A percentile compares a stretch with the other conserved stretches of the same genome.
phyloP scores from a whole-genome alignment of 768 basidiomycete genomes.

The Brasilioporus rufonigricans region DNA sequence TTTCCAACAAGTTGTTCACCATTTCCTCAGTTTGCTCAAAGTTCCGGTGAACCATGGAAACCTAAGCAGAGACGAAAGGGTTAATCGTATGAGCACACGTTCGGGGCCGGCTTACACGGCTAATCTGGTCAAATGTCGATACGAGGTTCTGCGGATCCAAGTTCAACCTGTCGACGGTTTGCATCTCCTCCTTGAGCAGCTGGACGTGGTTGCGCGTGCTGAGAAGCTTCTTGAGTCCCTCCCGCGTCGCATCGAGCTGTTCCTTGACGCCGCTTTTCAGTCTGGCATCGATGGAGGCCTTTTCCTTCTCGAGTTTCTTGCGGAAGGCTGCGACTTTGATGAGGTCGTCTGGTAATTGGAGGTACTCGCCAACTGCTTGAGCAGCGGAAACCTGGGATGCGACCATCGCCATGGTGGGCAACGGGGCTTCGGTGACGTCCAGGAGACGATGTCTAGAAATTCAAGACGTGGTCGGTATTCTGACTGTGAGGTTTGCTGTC shows the following conservation, averaged over 20 bases:
- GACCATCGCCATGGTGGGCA: conserved; percentile 39
- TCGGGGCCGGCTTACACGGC: too few species aligned
- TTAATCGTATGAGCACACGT: too few species aligned
- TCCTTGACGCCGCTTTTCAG: conserved; percentile 90
- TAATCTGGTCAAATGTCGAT: conserved; percentile 86
- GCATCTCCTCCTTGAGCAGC: conserved; percentile 83
- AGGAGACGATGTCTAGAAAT: too few species aligned
- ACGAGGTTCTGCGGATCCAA: conserved; percentile 71
- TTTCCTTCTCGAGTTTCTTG: conserved; percentile 96
- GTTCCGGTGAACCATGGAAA: conserved; percentile 92
- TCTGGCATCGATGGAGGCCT: conserved; percentile 87
- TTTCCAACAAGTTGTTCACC: conserved; percentile 90
- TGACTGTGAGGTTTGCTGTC: too few species aligned
- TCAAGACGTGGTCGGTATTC: too few species aligned
- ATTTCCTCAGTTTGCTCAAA: conserved; percentile 95
- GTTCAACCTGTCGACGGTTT: conserved; percentile 70
- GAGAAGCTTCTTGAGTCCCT: conserved; percentile 80
- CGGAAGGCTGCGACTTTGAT: conserved; percentile 83
- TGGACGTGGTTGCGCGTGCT: conserved; percentile 77
- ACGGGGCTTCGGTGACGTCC: too few species aligned
- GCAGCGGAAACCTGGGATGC: conserved; percentile 67
- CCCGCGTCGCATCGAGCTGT: conserved; percentile 86
- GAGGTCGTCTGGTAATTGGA: conserved; percentile 93
- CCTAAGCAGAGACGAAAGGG: conserved; percentile 53
- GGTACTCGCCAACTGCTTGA: conserved; percentile 83